Base-by-base conservation (phyloP, 106 monocot genomes). In the Phalaenopsis equestris region DNA sequence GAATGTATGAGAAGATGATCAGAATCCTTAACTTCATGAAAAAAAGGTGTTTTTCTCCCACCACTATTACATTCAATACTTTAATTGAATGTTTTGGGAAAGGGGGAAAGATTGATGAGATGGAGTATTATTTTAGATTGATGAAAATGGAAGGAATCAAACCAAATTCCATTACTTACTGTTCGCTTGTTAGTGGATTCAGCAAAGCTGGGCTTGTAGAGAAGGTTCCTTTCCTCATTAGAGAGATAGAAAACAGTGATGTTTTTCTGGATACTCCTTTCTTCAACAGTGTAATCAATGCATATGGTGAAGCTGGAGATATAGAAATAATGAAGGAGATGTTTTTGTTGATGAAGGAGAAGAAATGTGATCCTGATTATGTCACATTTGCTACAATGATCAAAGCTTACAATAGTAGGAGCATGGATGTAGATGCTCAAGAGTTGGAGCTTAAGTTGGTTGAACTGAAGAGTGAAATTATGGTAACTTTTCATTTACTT, bases 121-220 rank as follows among this genome's bases (percentile, higher is more conserved):
- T 98, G 97, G 97, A 98, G 67, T 81, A 86, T 43, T 89, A 83
- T 80, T 98, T 98, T 41, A 75, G 85, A 4, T 56, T 86, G 48
- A 98, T 98, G 94, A 98, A 98, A 84, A 84, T 90, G 78, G 86
- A 73, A 84, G 94, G 97, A 55, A 79, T 94, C 56, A 94, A 92
- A 42, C 97, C 97, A 36, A 94, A 92, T 77, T 89, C 92, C 2
- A 76, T 92, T 72, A 98, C 97, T 70, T 98, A 94, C 70, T 98
- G 92, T 81, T 90, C 97, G 2, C 79, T 98, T 16, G 85, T 94
- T 15, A 96, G 75, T 82, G 87, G 83, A 39, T 96, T 91, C 56
- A 87, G 85, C 56, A 93, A 85, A 84, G 90, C 88, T 75, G 82
- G 87, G 43, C 70, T 91, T 49, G 64, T 96, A 8, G 80, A 83